Conservation (phyloP, 345 rosid genomes). For the Gossypium turneri region DNA sequence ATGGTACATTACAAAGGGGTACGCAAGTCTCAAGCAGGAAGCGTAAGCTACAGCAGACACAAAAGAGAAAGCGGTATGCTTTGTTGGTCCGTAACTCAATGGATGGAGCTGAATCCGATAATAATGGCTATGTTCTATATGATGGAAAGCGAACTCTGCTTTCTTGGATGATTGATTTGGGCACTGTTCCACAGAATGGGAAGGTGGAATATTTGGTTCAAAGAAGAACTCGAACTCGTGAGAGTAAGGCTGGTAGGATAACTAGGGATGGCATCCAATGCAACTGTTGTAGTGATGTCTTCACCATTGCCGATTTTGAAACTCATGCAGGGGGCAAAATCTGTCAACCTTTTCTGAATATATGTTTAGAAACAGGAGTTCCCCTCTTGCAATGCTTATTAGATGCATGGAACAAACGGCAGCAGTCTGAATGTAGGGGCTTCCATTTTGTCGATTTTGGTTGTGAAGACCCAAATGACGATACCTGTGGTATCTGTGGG, state of each 20-base stretch:
- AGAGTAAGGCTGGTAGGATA: slow-evolving; percentile 36
- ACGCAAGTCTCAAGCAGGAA: slow-evolving; percentile 28
- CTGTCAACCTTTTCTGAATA: slow-evolving; percentile 48
- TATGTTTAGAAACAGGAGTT: slow-evolving; percentile 58
- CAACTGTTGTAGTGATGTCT: slow-evolving; percentile 62
- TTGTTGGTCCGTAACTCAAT: slow-evolving; percentile 63
- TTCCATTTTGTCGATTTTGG: slow-evolving; percentile 60
- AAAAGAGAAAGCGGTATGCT: slow-evolving; percentile 54
- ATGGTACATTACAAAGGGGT: slow-evolving; percentile 19
- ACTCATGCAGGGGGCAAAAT: slow-evolving; percentile 56
- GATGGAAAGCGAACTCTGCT: slow-evolving; percentile 75
- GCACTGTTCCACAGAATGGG: slow-evolving; percentile 46
- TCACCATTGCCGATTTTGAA: slow-evolving; percentile 52
- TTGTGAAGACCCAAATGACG: slow-evolving; percentile 85
- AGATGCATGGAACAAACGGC: slow-evolving; percentile 71
- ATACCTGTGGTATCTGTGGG: slow-evolving; percentile 94
- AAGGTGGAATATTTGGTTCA: slow-evolving; percentile 53
- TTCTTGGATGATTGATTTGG: slow-evolving; percentile 82
- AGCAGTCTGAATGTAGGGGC: slow-evolving; percentile 42
- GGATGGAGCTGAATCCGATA: slow-evolving; percentile 39
- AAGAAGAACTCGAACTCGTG: slow-evolving; percentile 33
- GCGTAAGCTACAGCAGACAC: slow-evolving; percentile 43
- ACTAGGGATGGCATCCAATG: slow-evolving; percentile 70
- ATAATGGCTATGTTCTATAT: slow-evolving; percentile 54
- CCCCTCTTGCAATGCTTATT: slow-evolving; percentile 67